Percentiles rank a stretch among this genome's conserved stretches.
phyloP scores from a whole-genome alignment of 176 grass and related monocot species.

The Zizania latifolia region DNA sequence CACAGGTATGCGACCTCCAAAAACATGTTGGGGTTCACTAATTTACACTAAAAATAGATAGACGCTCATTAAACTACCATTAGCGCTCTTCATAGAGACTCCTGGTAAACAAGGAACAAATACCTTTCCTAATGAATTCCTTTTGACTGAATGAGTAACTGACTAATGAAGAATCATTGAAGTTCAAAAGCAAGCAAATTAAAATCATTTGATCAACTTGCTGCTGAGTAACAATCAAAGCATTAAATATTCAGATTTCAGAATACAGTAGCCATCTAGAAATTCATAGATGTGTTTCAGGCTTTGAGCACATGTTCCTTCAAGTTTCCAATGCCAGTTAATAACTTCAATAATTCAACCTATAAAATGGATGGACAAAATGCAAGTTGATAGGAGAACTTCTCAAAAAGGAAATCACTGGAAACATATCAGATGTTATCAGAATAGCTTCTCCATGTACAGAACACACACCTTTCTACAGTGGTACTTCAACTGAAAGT shows the following conservation, averaged over 20 bases:
- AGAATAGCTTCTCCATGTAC: constrained; percentile 26
- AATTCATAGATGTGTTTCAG: not conserved
- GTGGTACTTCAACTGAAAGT: constrained; percentile 46
- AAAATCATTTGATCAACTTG: constrained; percentile 9
- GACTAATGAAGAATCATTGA: not conserved
- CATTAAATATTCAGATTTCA: not conserved
- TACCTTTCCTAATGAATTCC: not conserved
- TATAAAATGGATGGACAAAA: not conserved
- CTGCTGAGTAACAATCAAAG: not conserved
- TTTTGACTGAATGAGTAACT: not conserved
- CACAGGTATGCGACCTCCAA: not conserved
- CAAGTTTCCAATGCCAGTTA: not conserved
- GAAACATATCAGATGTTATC: not conserved
- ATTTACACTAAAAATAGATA: not conserved
- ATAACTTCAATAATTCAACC: not conserved
- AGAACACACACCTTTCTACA: constrained; percentile 51
- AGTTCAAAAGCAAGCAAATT: not conserved
- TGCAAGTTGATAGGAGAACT: not conserved
- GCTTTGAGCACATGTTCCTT: not conserved
- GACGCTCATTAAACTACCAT: not conserved
- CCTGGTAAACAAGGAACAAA: not conserved
- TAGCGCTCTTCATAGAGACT: not conserved
- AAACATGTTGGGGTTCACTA: not conserved
- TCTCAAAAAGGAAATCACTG: not conserved
- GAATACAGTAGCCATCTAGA: not conserved